These are phyloP conservation scores for Stereocaulon alpinum DNA, from an alignment of 495 filamentous ascomycete species.

Conservation along the genomic window DNA sequence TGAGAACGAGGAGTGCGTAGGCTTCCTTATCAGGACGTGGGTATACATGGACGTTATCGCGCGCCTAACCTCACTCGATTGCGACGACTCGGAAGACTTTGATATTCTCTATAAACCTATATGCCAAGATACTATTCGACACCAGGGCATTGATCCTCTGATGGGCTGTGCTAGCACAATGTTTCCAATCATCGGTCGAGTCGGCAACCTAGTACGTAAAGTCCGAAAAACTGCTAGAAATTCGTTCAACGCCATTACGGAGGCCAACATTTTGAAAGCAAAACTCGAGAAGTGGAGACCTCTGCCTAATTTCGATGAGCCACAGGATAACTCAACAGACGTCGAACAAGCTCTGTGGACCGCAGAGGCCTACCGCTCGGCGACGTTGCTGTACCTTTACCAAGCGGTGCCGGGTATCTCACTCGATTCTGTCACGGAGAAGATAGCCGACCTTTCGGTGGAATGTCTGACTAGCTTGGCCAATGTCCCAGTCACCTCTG, in stretches of 20 bases:
- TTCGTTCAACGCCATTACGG: slow-evolving; percentile 39
- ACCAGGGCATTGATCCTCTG: slow-evolving; percentile 59
- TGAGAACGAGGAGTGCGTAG: slow-evolving; percentile 45
- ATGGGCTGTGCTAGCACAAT: slow-evolving; percentile 65
- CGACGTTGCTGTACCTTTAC: slow-evolving; percentile 65
- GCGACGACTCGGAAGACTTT: slow-evolving; percentile 45
- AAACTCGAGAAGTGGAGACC: slow-evolving; percentile 56
- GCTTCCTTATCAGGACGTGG: slow-evolving; percentile 69
- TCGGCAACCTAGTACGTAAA: slow-evolving; percentile 56
- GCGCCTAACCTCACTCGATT: slow-evolving; percentile 56
- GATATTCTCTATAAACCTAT: slow-evolving; percentile 34
- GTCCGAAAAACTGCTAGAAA: slow-evolving; percentile 48
- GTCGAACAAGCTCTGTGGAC: slow-evolving; percentile 60
- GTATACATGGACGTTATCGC: slow-evolving; percentile 78
- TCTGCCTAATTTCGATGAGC: slow-evolving; percentile 44
- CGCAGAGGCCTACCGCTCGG: slow-evolving; percentile 68
- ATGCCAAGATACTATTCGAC: slow-evolving; percentile 32
- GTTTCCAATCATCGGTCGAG: slow-evolving; percentile 63
- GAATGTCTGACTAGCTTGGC: slow-evolving; percentile 52
- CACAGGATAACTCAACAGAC: slow-evolving; percentile 56
- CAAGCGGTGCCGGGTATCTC: slow-evolving; percentile 65
- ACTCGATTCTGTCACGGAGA: slow-evolving; percentile 37
- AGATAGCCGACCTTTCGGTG: slow-evolving; percentile 49
- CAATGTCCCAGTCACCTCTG: slow-evolving; percentile 51
- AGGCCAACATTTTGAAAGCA: slow-evolving; percentile 55